These are phyloP conservation scores for Mycogone perniciosa DNA, from an alignment of 2,329 filamentous ascomycete genomes.

Conservation along the genomic window DNA sequence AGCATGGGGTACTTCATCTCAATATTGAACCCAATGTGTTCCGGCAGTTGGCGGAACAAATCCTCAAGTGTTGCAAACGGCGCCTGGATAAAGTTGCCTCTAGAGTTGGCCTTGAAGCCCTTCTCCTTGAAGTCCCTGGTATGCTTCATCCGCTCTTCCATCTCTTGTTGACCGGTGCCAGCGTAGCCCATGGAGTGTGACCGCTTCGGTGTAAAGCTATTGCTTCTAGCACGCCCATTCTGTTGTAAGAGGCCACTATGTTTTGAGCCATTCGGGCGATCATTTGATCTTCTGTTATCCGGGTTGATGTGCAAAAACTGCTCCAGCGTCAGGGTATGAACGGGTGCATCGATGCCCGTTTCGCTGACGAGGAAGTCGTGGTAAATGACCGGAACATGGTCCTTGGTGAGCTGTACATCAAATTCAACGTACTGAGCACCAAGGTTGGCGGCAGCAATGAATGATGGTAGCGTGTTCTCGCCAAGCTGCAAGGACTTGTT, in stretches of 20 bases:
- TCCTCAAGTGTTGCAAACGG: constrained; percentile 94
- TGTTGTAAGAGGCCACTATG: constrained; percentile 1
- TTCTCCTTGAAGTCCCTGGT: constrained; percentile 91
- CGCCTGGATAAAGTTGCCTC: constrained; percentile 90
- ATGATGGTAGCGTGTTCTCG: constrained; percentile 92
- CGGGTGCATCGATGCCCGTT: constrained; percentile 92
- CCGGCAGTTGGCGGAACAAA: constrained; percentile 78
- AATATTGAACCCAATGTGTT: constrained; percentile 89
- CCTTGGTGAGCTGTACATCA: constrained; percentile 97
- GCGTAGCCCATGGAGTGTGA: constrained; percentile 51
- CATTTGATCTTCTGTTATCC: constrained; percentile 32
- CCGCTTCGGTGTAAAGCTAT: constrained; percentile 38
- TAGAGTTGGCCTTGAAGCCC: constrained; percentile 91
- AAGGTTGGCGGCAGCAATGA: constrained; percentile 91
- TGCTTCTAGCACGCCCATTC: constrained; percentile 27
- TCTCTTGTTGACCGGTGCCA: constrained; percentile 32
- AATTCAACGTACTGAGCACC: constrained; percentile 71
- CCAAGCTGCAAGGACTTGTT: constrained; percentile 87
- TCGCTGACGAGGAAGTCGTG: constrained; percentile 98
- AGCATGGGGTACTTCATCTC: constrained; percentile 99
- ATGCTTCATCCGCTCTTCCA: constrained; percentile 89
- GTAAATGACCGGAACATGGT: constrained; percentile 96
- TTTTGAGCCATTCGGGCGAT: constrained; percentile 13
- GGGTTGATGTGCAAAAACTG: constrained; percentile 87
- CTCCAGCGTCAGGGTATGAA: constrained; percentile 89